These are phyloP conservation scores for Boletus barrowsii DNA, from an alignment of 768 basidiomycete species.

Conservation along the genomic window DNA sequence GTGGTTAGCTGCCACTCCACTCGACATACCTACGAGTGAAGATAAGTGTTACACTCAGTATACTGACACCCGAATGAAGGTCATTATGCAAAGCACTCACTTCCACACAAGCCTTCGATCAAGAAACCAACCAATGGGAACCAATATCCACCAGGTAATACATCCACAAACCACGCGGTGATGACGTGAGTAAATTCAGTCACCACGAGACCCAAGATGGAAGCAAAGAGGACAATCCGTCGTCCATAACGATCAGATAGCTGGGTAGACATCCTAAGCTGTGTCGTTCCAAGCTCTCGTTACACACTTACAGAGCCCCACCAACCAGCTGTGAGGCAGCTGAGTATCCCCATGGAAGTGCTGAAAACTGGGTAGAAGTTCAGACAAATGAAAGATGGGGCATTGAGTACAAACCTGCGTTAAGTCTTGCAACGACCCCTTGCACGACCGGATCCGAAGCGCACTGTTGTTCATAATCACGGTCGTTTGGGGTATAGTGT, in stretches of 20 bases:
- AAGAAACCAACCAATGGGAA: constrained; percentile 65
- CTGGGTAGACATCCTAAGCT: constrained; percentile 31
- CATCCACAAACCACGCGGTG: constrained; percentile 54
- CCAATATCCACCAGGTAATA: constrained; percentile 80
- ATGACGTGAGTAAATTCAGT: constrained; percentile 66
- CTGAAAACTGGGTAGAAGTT: constrained; percentile 49
- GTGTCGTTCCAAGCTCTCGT: neutral
- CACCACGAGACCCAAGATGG: constrained; percentile 56
- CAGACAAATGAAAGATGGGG: neutral
- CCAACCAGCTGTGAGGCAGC: constrained; percentile 78
- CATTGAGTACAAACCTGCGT: constrained; percentile 45
- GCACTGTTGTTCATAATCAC: constrained; percentile 38
- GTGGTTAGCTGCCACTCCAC: constrained; percentile 50
- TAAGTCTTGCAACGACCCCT: constrained; percentile 66
- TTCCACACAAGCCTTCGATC: constrained; percentile 70
- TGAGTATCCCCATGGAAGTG: constrained; percentile 65
- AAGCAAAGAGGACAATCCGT: constrained; percentile 58
- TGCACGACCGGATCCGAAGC: constrained; percentile 69
- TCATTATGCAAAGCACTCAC: constrained; percentile 36
- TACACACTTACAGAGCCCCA: constrained; percentile 70
- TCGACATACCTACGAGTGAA: constrained; percentile 43
- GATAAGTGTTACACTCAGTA: neutral
- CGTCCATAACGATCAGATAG: constrained; percentile 80
- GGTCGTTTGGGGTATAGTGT: neutral
- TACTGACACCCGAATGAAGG: neutral